Percentiles rank a stretch among this genome's conserved stretches.
Conservation (phyloP, 2,329 filamentous ascomycete species). For the Clonostachys chloroleuca region DNA sequence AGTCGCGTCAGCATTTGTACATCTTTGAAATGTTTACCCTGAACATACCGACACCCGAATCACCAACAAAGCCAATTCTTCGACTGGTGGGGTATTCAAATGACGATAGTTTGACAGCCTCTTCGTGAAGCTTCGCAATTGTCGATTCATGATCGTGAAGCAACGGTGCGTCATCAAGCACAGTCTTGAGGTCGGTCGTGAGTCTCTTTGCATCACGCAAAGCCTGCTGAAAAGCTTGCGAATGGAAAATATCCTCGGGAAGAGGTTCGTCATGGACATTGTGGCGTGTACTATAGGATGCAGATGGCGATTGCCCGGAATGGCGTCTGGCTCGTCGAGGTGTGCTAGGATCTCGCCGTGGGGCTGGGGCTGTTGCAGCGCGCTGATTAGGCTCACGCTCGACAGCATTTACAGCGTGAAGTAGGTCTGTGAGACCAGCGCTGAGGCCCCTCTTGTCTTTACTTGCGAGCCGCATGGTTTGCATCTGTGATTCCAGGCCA, state of each 20-base stretch:
- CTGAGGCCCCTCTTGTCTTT: no score
- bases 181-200: constrained; percentile 18
- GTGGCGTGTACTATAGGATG: constrained; percentile 3
- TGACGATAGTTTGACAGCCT: constrained; percentile 20
- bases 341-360: no score
- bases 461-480: no score
- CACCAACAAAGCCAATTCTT: constrained; percentile 40
- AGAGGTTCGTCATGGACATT: constrained; percentile 22
- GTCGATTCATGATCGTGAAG: constrained; percentile 29
- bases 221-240: constrained; percentile 23
- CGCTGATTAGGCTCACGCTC: no score
- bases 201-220: constrained; percentile 23
- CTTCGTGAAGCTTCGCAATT: constrained; percentile 23
- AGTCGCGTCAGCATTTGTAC: not conserved
- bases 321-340: no score
- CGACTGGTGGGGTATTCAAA: constrained; percentile 32
- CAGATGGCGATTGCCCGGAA: no score
- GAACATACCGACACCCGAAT: constrained; percentile 35
- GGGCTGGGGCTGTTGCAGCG: no score
- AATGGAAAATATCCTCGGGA: constrained; percentile 26
- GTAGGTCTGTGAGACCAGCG: no score
- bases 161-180: constrained; percentile 25
- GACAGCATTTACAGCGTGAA: no score
- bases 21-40: not conserved
- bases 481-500: no score